Conservation (phyloP, 305 asterid genomes). For the Fraxinus dipetala region DNA sequence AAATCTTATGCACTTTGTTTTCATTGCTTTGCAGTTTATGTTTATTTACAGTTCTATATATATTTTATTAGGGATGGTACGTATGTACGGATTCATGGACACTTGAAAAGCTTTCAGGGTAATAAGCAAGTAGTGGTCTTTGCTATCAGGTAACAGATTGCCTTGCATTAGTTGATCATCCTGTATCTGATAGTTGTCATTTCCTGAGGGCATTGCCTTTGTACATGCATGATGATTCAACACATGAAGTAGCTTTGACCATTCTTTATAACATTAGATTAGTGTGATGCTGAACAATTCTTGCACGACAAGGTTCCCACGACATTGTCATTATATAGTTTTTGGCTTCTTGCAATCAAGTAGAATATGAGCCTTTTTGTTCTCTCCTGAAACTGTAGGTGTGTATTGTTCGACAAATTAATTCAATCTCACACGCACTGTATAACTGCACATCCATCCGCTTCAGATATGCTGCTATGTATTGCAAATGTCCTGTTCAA, state of each 20-base stretch:
- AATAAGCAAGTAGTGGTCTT: conserved; percentile 58
- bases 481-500: neutral
- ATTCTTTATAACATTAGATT: neutral
- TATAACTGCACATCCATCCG: neutral
- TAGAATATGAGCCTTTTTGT: neutral
- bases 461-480: neutral
- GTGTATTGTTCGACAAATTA: neutral
- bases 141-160: conserved; percentile 62
- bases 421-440: neutral
- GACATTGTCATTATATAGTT: neutral
- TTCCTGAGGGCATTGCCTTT: neutral
- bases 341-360: neutral
- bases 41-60: neutral
- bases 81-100: conserved; percentile 78
- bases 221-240: neutral
- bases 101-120: conserved; percentile 55
- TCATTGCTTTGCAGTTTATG: conserved; percentile 5
- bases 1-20: neutral
- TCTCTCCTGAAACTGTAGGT: neutral
- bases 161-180: neutral
- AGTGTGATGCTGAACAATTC: neutral
- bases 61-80: conserved; percentile 50
- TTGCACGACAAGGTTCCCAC: neutral
- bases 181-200: neutral
- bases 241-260: neutral